phyloP scores from a whole-genome alignment of 164 flowering plant genomes.

The Annona cherimola region DNA sequence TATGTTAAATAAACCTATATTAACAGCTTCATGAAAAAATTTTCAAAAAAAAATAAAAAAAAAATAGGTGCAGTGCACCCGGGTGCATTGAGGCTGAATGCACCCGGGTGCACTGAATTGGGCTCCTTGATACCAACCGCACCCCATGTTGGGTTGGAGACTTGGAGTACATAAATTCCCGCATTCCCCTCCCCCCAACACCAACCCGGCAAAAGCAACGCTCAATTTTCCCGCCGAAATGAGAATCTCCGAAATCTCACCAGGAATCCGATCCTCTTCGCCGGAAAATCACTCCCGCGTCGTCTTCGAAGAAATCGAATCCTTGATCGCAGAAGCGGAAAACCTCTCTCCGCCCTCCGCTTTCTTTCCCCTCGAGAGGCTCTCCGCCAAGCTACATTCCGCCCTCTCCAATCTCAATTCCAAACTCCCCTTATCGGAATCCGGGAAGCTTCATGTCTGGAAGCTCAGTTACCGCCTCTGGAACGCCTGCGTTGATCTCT shows the following conservation, averaged over 20 bases:
- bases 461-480: slow-evolving; percentile 92
- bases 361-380: background rate
- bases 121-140: background rate
- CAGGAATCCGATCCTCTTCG: slow-evolving; percentile 5
- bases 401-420: slow-evolving; percentile 21
- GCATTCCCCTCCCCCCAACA: background rate
- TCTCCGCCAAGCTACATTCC: slow-evolving; percentile 16
- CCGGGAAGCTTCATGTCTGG: slow-evolving; percentile 73
- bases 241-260: slow-evolving; percentile 27
- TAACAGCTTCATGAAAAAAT: too few species aligned
- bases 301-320: slow-evolving; percentile 23
- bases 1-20: too few species aligned
- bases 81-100: too few species aligned
- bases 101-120: too few species aligned
- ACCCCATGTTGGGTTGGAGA: too few species aligned
- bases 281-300: slow-evolving; percentile 9
- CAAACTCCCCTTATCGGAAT: slow-evolving; percentile 47
- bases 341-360: slow-evolving; percentile 11
- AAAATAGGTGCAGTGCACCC: too few species aligned
- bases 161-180: background rate
- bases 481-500: slow-evolving; percentile 90
- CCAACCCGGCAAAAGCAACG: too few species aligned
- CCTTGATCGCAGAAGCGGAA: slow-evolving; percentile 24
- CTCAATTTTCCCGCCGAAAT: slow-evolving; percentile 16
- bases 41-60: too few species aligned